These are phyloP conservation scores for Diutina rugosa DNA, from an alignment of 1,139 yeast genomes.

Conservation along the genomic window DNA sequence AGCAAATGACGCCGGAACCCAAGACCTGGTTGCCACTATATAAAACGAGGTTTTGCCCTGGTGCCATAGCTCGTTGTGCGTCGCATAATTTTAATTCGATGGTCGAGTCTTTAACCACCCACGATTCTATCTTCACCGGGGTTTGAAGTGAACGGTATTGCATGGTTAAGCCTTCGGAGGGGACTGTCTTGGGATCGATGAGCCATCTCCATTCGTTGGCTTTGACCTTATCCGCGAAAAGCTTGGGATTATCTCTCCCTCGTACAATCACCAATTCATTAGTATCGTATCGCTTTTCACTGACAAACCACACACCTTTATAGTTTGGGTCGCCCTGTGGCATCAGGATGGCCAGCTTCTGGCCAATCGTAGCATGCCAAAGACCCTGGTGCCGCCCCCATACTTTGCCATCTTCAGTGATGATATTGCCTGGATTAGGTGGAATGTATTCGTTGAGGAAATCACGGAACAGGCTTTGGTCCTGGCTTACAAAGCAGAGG, in stretches of 20 bases:
- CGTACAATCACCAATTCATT: slow-evolving; percentile 72
- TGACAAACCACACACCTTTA: slow-evolving; percentile 79
- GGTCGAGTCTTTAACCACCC: slow-evolving; percentile 5
- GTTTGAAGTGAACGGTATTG: slow-evolving; percentile 65
- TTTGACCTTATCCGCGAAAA: slow-evolving; percentile 33
- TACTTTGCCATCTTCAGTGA: slow-evolving; percentile 57
- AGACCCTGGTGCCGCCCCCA: slow-evolving; percentile 81
- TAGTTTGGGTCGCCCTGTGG: slow-evolving; percentile 75
- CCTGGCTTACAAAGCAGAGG: slow-evolving; percentile 77
- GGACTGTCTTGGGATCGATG: not conserved
- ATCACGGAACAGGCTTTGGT: slow-evolving; percentile 56
- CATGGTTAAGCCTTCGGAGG: slow-evolving; percentile 9
- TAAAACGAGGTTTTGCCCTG: slow-evolving; percentile 77
- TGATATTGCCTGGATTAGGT: slow-evolving; percentile 63
- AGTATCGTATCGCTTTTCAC: slow-evolving; percentile 46
- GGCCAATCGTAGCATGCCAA: slow-evolving; percentile 95
- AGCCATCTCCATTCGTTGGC: slow-evolving; percentile 44
- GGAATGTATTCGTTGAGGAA: slow-evolving; percentile 66
- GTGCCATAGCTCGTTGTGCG: slow-evolving; percentile 65
- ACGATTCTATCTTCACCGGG: slow-evolving; percentile 23
- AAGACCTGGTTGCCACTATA: slow-evolving; percentile 56
- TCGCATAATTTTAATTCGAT: slow-evolving; percentile 23
- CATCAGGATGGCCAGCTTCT: slow-evolving; percentile 63
- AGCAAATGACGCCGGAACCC: slow-evolving; percentile 48
- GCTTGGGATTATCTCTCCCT: slow-evolving; percentile 52